Percentiles rank a stretch among this genome's conserved stretches.
phyloP scores from a whole-genome alignment of 2,329 filamentous ascomycete species.

The Fusarium falciforme region DNA sequence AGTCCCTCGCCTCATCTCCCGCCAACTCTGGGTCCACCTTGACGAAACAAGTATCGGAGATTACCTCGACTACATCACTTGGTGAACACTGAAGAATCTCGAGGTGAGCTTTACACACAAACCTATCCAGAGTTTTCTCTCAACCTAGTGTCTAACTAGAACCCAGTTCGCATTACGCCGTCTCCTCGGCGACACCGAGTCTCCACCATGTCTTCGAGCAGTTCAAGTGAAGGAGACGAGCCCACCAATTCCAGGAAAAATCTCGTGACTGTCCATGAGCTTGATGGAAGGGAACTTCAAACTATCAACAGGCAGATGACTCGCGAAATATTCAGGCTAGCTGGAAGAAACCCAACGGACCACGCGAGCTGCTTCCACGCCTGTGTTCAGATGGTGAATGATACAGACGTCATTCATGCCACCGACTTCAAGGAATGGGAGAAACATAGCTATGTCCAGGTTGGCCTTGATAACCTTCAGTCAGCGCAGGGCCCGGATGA shows the following conservation, averaged over 20 bases:
- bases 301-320: not conserved
- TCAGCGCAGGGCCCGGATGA: not conserved
- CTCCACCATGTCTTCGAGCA: not conserved
- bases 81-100: too few relatives aligned
- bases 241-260: too few relatives aligned
- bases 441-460: not conserved
- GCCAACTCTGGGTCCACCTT: not conserved
- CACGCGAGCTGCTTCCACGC: constrained; percentile 4
- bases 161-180: not conserved
- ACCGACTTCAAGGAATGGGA: constrained; percentile 5
- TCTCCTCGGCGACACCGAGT: not conserved
- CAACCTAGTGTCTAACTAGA: not conserved
- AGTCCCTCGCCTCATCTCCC: not conserved
- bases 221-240: not conserved
- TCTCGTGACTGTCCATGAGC: not conserved
- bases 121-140: not conserved
- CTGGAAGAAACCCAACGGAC: not conserved
- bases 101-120: not conserved
- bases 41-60: not conserved
- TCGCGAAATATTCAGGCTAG: constrained; percentile 8
- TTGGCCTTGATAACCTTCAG: not conserved
- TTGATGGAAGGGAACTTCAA: not conserved
- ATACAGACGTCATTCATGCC: constrained; percentile 2
- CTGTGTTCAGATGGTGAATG: not conserved
- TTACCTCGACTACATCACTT: not conserved